Base-by-base conservation (phyloP, 495 filamentous ascomycete genomes). In the Penicillium argentinense region DNA sequence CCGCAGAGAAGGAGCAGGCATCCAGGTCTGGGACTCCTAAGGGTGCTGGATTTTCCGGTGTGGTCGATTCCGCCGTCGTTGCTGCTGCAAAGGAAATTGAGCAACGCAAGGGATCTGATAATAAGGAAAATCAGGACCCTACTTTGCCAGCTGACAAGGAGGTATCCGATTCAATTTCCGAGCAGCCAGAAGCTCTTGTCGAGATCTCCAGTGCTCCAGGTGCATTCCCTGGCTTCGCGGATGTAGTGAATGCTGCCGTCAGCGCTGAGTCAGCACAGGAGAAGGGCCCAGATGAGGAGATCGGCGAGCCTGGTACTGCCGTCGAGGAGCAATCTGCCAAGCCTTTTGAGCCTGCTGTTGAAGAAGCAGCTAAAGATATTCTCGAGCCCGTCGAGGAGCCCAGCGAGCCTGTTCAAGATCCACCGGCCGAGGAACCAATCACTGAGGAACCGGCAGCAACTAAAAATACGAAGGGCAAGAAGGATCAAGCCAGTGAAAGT, bases 391-490 rank as follows among this genome's bases (percentile, higher is more conserved):
- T 36, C 3, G 54, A 58, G 12, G 29, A 47, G 12, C 32, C 40
- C 12, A 29, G 9, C 30, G 53, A 57, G 23, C 13, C 42, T 11
- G 28, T 21, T 21, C 24, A 51, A 25, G 4, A 37, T 12, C 28
- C 53, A 9, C 26, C 36, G 1, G 13, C 42, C 0, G 53, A 62
- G 34, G 55, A 60, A 9, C 5, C 49, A 3, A 33, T 38, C 34
- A 30, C 34, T 6, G 58, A 66, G n/a, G 51, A 53, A 8, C 5
- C 39, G 0, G 42, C 50, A 5, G 39, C 54, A 34, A 67, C 63
- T 48, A 67, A 70, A 27, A 69, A 67, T 39, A 66, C 66, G 21
- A 69, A 63, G 50, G 55, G 55, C 18, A 67, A 68, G 53, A 68
- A 68, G 53, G 54, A 49, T 11, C 58, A 55, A 17, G 37, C 18